A percentile compares a stretch with the other conserved stretches of the same genome.
phyloP scores from a whole-genome alignment of 371 early-diverging fungal species.

The Dinochytrium kinnereticum region DNA sequence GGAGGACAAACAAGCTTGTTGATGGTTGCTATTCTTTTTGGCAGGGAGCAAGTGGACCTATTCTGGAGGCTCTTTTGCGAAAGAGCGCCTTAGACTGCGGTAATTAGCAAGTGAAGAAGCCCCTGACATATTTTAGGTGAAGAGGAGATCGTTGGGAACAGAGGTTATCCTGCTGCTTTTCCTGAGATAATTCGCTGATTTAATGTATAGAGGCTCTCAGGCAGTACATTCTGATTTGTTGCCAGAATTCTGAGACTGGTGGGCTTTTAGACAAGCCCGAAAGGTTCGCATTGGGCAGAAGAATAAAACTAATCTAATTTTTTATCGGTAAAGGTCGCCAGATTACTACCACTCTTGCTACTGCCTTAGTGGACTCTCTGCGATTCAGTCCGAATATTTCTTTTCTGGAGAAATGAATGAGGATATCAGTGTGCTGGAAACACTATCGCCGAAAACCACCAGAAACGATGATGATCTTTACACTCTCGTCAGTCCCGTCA shows the following conservation, averaged over 20 bases:
- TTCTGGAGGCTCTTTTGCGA: constrained; percentile 57
- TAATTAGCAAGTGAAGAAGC: no score
- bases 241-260: constrained; percentile 74
- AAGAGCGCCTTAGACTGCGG: constrained; percentile 26
- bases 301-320: background rate
- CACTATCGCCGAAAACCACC: background rate
- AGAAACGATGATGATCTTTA: no score
- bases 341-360: constrained; percentile 98
- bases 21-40: constrained; percentile 99
- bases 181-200: no score
- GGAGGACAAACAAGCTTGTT: constrained; percentile 95
- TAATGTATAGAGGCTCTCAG: constrained; percentile 71
- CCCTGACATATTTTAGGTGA: no score
- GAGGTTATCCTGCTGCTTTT: constrained; percentile 1
- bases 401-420: constrained; percentile 24
- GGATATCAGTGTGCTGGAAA: constrained; percentile 29
- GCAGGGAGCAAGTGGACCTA: constrained; percentile 87
- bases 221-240: constrained; percentile 84
- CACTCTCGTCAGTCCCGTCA: no score
- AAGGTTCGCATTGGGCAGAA: constrained; percentile 58
- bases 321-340: constrained; percentile 54
- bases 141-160: background rate
- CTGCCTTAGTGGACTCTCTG: constrained; percentile 84
- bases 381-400: constrained; percentile 55
- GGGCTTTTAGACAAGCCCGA: constrained; percentile 94